Base-by-base conservation (phyloP, 768 basidiomycete genomes). In the Cystobasidiopsis lactophilus region DNA sequence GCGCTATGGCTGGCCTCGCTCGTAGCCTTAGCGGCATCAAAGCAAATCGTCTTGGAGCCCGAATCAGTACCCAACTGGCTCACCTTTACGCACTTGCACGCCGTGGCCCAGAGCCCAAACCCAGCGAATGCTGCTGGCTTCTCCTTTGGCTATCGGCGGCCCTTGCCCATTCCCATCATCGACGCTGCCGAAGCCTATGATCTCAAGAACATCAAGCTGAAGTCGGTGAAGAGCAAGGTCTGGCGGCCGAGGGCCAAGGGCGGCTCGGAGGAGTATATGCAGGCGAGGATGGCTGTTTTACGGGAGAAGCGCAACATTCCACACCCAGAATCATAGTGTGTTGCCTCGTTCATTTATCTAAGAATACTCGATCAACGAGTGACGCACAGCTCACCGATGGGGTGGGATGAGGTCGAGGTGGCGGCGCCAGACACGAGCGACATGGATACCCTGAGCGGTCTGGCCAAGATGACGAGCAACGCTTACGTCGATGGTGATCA, bases 391-490 rank as follows among this genome's bases (percentile, higher is more conserved):
- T 10, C 14, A 31, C 45, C 45, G 14, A 47, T 47, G 45, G 49
- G 26, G 37, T 57, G 56, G 56, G 24, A 14, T 2, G 31, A 57
- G n/a, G 39, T 45, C 9, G 74, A 80, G 33, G 71, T 82, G 0
- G 61, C 64, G 4, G 78, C 74, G 1, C 89, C 89, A 1, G 79
- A 93, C 61, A 73, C 82, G 3, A 69, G 70, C 18, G 76, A 78
- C 60, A 74, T 81, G 31, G 73, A 78, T 59, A 80, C 84, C 1
- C 66, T 95, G 5, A 72, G 78, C 13, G 69, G 75, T 26, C 71
- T 95, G 16, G 86, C 83, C 19, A 85, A 82, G 74, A 95, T 96
- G 82, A 76, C 81, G 11, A 76, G 71, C 53, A 85, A 93, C 63
- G 78, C 88, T 2, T 95, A 95, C 63, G 66, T 68, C 3, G 65